Conservation (phyloP, 2,329 filamentous ascomycete genomes). For the Curvularia sp. region DNA sequence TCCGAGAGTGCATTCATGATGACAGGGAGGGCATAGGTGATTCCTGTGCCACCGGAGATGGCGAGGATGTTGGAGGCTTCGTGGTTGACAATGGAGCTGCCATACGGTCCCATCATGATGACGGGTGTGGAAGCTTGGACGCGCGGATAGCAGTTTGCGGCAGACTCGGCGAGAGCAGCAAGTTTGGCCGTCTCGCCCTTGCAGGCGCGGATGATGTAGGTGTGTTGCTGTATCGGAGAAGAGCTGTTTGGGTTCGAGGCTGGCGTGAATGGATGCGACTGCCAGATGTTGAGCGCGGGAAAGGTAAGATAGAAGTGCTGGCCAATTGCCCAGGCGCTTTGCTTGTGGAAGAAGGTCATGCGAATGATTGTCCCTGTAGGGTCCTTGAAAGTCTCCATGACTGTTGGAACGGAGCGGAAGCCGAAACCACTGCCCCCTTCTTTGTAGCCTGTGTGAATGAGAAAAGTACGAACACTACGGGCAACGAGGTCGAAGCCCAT, state of each 20-base stretch:
- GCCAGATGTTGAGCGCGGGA: constrained; percentile 16
- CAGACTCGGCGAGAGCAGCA: constrained; percentile 12
- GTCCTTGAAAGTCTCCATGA: constrained; percentile 11
- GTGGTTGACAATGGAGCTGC: constrained; percentile 6
- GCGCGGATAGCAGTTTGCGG: constrained; percentile 10
- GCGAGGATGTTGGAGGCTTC: constrained; percentile 11
- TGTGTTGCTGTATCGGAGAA: constrained; percentile 7
- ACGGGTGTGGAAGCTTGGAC: constrained; percentile 10
- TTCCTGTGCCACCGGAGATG: constrained; percentile 12
- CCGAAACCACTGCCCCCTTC: constrained; percentile 6
- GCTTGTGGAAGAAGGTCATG: constrained; percentile 11
- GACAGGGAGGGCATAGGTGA: constrained; percentile 10
- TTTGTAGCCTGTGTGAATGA: constrained; percentile 12
- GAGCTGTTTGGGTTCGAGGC: constrained; percentile 5
- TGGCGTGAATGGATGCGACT: constrained; percentile 14
- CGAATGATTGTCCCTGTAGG: constrained; percentile 9
- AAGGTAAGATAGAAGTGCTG: constrained; percentile 15
- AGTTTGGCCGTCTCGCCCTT: constrained; percentile 12
- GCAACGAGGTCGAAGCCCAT: constrained; percentile 12
- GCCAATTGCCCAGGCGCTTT: constrained; percentile 10
- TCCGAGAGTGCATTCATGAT: constrained; percentile 8
- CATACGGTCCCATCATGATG: constrained; percentile 16
- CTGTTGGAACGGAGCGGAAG: constrained; percentile 9
- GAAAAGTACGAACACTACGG: constrained; percentile 9
- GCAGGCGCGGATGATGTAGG: constrained; percentile 15